Base-by-base conservation (phyloP, 225 moss, liverwort and hornwort genomes). In the Pseudoscleropodium purum region DNA sequence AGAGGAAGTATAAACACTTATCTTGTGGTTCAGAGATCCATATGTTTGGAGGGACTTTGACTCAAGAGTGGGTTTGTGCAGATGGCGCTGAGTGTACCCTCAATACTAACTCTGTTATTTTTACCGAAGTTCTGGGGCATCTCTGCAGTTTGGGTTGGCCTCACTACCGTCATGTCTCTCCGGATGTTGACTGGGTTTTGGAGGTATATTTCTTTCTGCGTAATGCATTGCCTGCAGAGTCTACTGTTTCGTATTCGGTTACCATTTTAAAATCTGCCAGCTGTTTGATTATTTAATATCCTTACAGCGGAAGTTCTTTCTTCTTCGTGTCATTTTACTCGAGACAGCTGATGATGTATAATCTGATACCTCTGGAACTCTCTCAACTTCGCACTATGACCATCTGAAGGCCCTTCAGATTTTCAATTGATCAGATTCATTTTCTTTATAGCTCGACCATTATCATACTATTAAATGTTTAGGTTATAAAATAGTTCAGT, bases 61-160 rank as follows among this genome's bases (percentile, higher is more conserved):
- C 83, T 70, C 36, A 60, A 62, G 51, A 59, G 47, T 20, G 45
- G 65, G 41, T 88, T 85, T 83, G 54, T 93, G 90, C 91, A 94
- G 92, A 94, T 94, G 91, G 84, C 79, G 31, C 45, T 94, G 41
- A 10, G 79, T 83, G 93, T 94, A 79, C 94, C 94, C 37, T 93
- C 92, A 19, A 68, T 60, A 70, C 78, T 91, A 41, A 68, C 87
- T 85, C 80, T 94, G 12, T 74, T 92, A 68, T 56, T 67, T 82
- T 60, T 94, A 47, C 94, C 93, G 18, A 87, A 90, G 84, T 43
- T 86, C 67, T 93, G 88, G 90, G 93, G 94, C 77, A 90, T 94
- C 87, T 90, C 88, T 88, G 93, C 60, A 69, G 92, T 93, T 77
- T 94, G 93, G 94, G 75, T 83, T 74, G 94, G 94, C 69, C 89